phyloP scores from a whole-genome alignment of 768 basidiomycete species.

The Russula sp. region DNA sequence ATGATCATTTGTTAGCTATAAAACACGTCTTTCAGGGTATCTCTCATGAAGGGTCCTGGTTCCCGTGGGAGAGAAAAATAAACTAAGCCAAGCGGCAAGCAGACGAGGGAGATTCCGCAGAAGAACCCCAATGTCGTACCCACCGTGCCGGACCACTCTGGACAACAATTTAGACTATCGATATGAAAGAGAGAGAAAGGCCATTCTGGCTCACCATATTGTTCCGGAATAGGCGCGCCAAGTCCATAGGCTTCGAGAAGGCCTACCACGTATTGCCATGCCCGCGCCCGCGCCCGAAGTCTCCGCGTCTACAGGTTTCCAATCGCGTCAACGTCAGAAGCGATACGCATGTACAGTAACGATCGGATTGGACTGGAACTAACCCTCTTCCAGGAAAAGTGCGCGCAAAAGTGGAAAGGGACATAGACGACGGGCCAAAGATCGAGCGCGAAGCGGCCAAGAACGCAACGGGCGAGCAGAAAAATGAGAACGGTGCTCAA shows the following conservation, averaged over 20 bases:
- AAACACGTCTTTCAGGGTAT: background rate
- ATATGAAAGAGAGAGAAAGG: background rate
- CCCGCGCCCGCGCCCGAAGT: background rate
- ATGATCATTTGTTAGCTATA: background rate
- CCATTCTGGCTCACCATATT: background rate
- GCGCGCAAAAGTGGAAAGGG: background rate
- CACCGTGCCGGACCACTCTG: slow-evolving; percentile 5
- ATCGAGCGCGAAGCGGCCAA: background rate
- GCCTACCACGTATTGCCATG: background rate
- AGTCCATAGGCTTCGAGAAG: background rate
- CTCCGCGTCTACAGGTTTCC: background rate
- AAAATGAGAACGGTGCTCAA: slow-evolving; percentile 2
- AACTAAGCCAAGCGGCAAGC: background rate
- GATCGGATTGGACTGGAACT: too few species aligned
- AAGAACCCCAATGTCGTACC: slow-evolving; percentile 7
- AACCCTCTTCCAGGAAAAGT: background rate
- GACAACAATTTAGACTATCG: background rate
- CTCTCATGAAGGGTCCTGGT: background rate
- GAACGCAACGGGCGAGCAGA: background rate
- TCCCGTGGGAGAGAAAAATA: background rate
- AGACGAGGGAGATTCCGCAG: slow-evolving; percentile 5
- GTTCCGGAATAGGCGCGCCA: background rate
- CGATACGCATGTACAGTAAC: background rate
- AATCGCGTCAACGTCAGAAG: background rate
- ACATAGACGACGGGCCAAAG: background rate